These are phyloP conservation scores for Chaetomium fimeti DNA, from an alignment of 495 filamentous ascomycete genomes.

Conservation along the genomic window DNA sequence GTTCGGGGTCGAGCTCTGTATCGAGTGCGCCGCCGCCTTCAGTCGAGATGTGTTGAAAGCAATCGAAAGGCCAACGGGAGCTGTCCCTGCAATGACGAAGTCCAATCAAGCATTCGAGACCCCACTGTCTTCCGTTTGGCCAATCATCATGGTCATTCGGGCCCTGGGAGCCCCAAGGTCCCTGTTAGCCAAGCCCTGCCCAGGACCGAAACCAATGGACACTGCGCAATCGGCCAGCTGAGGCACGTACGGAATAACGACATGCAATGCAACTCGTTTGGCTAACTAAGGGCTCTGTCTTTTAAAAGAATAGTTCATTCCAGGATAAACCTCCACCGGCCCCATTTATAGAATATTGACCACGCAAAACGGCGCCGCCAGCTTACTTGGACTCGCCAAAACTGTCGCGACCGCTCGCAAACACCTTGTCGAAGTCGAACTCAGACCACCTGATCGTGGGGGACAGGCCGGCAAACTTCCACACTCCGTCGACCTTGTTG, in stretches of 20 bases:
- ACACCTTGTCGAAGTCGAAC: conserved; percentile 60
- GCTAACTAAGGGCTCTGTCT: too few species aligned
- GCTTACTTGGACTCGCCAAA: conserved; percentile 34
- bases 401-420: conserved; percentile 46
- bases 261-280: too few species aligned
- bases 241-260: background rate
- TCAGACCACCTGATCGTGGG: conserved; percentile 72
- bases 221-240: background rate
- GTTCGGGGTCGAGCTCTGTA: background rate
- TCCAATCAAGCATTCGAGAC: background rate
- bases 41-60: background rate
- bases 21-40: background rate
- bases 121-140: background rate
- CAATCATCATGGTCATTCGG: too few species aligned
- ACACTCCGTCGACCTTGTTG: conserved; percentile 69
- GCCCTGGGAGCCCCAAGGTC: background rate
- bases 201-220: too few species aligned
- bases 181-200: too few species aligned
- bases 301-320: background rate
- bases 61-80: background rate
- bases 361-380: background rate
- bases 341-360: background rate
- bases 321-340: background rate
- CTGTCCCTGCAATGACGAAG: background rate
- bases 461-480: conserved; percentile 77